These are phyloP conservation scores for Vanilla planifolia DNA, from an alignment of 106 monocot species.

Conservation along the genomic window DNA sequence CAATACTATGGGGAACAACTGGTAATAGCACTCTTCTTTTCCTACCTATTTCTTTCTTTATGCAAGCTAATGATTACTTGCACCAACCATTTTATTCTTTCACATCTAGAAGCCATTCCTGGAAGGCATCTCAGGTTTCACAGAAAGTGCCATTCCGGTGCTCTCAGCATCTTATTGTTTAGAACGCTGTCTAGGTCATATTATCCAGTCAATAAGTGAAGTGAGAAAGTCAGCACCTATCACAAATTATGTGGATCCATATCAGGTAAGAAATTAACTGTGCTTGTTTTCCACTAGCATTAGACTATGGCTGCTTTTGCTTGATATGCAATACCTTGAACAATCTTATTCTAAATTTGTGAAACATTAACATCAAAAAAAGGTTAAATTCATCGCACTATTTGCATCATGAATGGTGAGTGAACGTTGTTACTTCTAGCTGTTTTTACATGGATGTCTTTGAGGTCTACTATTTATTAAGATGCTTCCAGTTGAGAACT, in stretches of 20 bases:
- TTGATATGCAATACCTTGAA: too few species aligned
- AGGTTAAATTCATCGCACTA: background rate
- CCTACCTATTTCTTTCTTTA: background rate
- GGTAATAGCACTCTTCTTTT: slow-evolving; percentile 19
- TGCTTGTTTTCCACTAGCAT: background rate
- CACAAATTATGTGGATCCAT: slow-evolving; percentile 30
- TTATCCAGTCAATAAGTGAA: slow-evolving; percentile 22
- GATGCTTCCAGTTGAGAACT: too few species aligned
- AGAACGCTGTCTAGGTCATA: slow-evolving; percentile 38
- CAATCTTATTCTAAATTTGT: too few species aligned
- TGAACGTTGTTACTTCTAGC: background rate
- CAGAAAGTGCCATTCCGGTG: slow-evolving; percentile 31
- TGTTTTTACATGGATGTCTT: background rate
- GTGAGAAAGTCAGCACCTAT: slow-evolving; percentile 11
- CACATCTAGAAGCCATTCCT: slow-evolving; percentile 51
- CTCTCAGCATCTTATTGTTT: slow-evolving; percentile 50
- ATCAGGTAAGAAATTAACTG: slow-evolving; percentile 31
- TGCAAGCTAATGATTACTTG: background rate
- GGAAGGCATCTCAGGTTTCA: slow-evolving; percentile 31
- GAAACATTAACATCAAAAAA: background rate
- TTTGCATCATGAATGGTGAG: background rate
- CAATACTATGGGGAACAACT: slow-evolving; percentile 51
- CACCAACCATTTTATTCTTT: background rate
- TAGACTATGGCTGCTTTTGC: background rate
- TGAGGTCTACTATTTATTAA: too few species aligned